phyloP scores from a whole-genome alignment of 2,329 filamentous ascomycete genomes.

The Plectosphaerella sp. region DNA sequence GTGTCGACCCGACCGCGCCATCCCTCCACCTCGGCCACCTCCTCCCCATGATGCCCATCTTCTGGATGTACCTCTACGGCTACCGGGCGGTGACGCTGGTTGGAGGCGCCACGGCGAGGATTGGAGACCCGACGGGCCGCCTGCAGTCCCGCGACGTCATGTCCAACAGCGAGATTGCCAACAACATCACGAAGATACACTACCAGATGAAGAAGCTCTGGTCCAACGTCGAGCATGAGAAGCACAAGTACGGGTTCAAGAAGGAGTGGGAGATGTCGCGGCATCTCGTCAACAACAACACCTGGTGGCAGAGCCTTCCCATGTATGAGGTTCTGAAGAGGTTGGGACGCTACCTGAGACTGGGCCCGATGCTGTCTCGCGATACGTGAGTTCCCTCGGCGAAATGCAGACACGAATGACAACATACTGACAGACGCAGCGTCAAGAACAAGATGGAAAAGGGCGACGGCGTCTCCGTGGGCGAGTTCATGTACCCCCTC shows the following conservation, averaged over 20 bases:
- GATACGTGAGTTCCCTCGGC: conserved; percentile 69
- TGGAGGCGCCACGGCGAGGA: conserved; percentile 70
- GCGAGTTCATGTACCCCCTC: conserved; percentile 89
- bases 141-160: conserved; percentile 56
- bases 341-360: conserved; percentile 67
- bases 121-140: conserved; percentile 75
- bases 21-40: conserved; percentile 80
- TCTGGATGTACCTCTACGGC: conserved; percentile 79
- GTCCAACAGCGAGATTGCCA: conserved; percentile 45
- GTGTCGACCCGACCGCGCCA: conserved; percentile 75
- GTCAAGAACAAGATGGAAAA: conserved; percentile 81
- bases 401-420: neutral
- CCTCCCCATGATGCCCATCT: conserved; percentile 75
- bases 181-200: conserved; percentile 65
- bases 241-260: conserved; percentile 59
- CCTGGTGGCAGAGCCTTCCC: conserved; percentile 71
- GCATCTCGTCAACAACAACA: conserved; percentile 73
- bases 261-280: conserved; percentile 62
- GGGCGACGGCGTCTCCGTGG: conserved; percentile 88
- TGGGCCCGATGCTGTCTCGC: conserved; percentile 83
- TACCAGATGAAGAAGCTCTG: conserved; percentile 70
- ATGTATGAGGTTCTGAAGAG: conserved; percentile 72
- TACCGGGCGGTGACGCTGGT: conserved; percentile 63
- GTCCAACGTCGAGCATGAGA: conserved; percentile 65
- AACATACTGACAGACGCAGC: conserved; percentile 14